Conservation (phyloP, 2,329 filamentous ascomycete species). For the Exophiala viscosa region DNA sequence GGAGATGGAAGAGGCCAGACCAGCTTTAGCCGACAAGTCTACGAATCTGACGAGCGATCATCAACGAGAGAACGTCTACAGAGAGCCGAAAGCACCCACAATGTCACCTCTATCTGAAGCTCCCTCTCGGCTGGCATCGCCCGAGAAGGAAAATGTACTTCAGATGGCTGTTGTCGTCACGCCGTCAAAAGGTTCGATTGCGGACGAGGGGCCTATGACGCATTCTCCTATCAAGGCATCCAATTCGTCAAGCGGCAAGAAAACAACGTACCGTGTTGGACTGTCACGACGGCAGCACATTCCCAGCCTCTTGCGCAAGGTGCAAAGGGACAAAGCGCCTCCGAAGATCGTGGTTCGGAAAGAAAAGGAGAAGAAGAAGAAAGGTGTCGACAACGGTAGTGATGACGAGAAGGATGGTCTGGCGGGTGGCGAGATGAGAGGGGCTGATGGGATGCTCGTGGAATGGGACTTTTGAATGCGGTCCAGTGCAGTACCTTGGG, state of each 20-base stretch:
- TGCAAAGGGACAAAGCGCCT: conserved; percentile 26
- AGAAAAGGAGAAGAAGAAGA: conserved; percentile 26
- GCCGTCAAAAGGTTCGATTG: conserved; percentile 6
- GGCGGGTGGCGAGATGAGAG: conserved; percentile 20
- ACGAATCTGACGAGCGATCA: conserved; percentile 4
- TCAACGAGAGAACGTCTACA: neutral
- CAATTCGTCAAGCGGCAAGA: conserved; percentile 8
- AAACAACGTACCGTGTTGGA: conserved; percentile 25
- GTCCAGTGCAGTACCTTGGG: no score
- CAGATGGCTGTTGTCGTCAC: neutral
- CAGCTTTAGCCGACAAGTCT: conserved; percentile 18
- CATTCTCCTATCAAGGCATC: conserved; percentile 28
- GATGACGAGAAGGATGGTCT: conserved; percentile 21
- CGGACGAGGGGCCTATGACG: conserved; percentile 22
- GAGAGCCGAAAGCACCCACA: conserved; percentile 8
- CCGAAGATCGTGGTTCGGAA: conserved; percentile 25
- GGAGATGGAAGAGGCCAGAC: neutral
- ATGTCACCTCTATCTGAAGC: conserved; percentile 15
- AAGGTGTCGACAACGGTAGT: conserved; percentile 11
- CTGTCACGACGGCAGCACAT: conserved; percentile 27
- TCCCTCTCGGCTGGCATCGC: neutral
- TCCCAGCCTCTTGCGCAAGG: conserved; percentile 26
- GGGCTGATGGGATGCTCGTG: conserved; percentile 26
- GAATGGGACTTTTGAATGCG: conserved; percentile 25
- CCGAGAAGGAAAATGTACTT: neutral